Conservation (phyloP, 106 monocot genomes). For the Allium cepa region DNA sequence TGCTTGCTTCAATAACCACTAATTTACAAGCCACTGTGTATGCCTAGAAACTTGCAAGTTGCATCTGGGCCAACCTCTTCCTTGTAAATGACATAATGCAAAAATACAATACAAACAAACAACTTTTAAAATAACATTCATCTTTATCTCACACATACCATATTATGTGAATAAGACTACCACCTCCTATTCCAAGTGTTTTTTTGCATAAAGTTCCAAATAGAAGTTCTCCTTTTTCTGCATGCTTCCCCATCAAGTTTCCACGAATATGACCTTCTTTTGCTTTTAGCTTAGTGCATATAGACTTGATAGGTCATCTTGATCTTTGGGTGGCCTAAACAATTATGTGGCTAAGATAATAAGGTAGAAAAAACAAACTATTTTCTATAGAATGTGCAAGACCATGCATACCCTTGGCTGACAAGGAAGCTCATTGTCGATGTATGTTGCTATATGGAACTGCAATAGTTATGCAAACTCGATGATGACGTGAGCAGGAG, state of each 20-base stretch:
- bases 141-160: conserved; percentile 42
- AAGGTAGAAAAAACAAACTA: too few relatives aligned
- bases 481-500: conserved; percentile 94
- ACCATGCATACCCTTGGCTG: conserved; percentile 75
- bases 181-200: conserved; percentile 77
- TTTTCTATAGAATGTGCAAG: background rate
- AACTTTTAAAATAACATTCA: background rate
- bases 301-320: conserved; percentile 87
- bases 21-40: conserved; percentile 97
- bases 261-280: conserved; percentile 97
- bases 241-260: conserved; percentile 96
- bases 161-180: conserved; percentile 94
- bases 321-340: conserved; percentile 84
- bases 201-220: conserved; percentile 93
- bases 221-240: conserved; percentile 88
- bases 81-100: too few relatives aligned
- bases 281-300: conserved; percentile 93
- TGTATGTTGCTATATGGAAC: conserved; percentile 97
- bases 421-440: conserved; percentile 97
- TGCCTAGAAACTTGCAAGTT: conserved; percentile 94
- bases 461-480: conserved; percentile 93
- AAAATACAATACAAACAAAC: background rate
- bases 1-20: conserved; percentile 99
- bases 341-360: background rate
- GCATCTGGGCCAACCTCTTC: conserved; percentile 99